Base-by-base conservation (phyloP, 1,284 basidiomycete genomes). In the Tilletia horrida region DNA sequence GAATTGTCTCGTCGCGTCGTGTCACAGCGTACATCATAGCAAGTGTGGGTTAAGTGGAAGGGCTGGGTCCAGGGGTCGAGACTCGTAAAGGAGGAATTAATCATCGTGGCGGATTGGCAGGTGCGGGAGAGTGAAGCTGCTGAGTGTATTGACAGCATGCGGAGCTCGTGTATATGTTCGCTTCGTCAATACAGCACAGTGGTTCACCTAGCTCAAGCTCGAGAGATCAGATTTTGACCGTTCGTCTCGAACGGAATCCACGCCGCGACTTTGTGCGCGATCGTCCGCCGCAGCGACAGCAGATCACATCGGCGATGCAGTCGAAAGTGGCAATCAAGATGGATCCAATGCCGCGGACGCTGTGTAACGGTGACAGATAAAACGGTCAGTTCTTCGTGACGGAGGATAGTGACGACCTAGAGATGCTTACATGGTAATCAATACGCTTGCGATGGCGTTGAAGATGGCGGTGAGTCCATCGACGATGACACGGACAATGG, bases 281-380 rank as follows among this genome's bases (percentile, higher is more conserved):
- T 8, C 73, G 63, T 11, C 73, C 45, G 18, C 68, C 71, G 65
- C 74, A 76, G 25, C 74, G 67, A 40, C 74, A 76, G 68, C 74
- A 76, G 27, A 76, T 66, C 8, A 76, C 71, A 59, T 76, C 74
- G 50, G 74, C 74, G 55, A 76, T 76, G 64, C 74, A 76, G 64
- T 73, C 71, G 68, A 76, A 74, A 4, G 74, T 76, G 2, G 70
- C 74, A 18, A 68, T 72, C 1, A 76, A 59, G 43, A 65, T 66
- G 23, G 67, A 59, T 1, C 71, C 67, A 42, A 76, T 69, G 9
- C 73, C 74, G 42, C 69, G 72, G 57, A 76, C 71, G 43, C 70
- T 73, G 65, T 14, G 40, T 23, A 42, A 23, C 44, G 40, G n/a
- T 63, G 13, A 27, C 1, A 14, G 48, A 63, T 47, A 68, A 57